These are phyloP conservation scores for Adansonia madagascariensis DNA, from an alignment of 441 rosid species.

Conservation along the genomic window DNA sequence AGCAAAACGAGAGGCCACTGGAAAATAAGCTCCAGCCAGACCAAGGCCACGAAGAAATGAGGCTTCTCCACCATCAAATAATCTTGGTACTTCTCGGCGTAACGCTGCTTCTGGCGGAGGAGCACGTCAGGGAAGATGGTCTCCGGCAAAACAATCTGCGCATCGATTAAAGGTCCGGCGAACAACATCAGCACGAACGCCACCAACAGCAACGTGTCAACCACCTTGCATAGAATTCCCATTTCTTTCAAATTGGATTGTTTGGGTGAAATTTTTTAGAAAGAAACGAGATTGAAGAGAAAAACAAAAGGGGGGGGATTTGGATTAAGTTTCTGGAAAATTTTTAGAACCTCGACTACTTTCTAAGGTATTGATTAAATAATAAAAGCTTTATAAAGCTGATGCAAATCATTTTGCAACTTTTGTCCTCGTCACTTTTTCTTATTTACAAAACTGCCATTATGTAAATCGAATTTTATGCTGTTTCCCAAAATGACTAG, in stretches of 20 bases:
- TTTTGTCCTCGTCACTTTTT: not conserved
- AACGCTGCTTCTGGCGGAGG: slow-evolving; percentile 46
- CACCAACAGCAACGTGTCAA: slow-evolving; percentile 57
- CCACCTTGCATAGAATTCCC: slow-evolving; percentile 54
- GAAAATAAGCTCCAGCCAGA: slow-evolving; percentile 71
- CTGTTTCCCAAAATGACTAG: too few relatives aligned
- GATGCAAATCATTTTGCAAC: not conserved
- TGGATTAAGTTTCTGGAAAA: not conserved
- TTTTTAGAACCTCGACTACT: not conserved
- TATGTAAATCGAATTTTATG: not conserved
- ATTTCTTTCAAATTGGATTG: slow-evolving; percentile 31
- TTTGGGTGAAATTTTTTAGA: slow-evolving; percentile 4
- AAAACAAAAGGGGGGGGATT: not conserved
- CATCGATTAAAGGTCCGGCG: slow-evolving; percentile 59
- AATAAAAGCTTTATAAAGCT: not conserved
- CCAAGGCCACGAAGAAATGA: slow-evolving; percentile 64
- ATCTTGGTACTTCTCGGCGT: slow-evolving; percentile 54
- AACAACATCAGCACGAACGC: slow-evolving; percentile 53
- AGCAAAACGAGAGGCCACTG: slow-evolving; percentile 77
- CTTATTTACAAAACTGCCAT: not conserved
- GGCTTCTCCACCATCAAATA: slow-evolving; percentile 71
- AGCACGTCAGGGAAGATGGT: slow-evolving; percentile 52
- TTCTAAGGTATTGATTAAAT: not conserved
- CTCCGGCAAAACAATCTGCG: slow-evolving; percentile 57
- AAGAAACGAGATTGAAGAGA: not conserved